Evolutionary conservation across 2,329 filamentous ascomycete genomes (phyloP).

Genomic region (Zarea fungicola): DNA sequence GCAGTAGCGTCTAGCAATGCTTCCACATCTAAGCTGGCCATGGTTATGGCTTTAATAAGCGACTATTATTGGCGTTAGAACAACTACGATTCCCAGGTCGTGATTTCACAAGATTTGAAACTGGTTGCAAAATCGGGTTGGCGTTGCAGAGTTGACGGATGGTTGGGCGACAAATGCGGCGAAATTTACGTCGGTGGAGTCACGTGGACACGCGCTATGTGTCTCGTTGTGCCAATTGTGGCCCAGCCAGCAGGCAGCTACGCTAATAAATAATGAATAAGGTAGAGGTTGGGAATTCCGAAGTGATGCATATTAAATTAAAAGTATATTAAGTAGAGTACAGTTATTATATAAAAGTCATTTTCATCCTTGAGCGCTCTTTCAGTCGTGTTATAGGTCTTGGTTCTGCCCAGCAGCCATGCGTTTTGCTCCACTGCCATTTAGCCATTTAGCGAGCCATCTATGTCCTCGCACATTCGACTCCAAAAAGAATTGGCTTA

Average conservation of each 20-base stretch:
- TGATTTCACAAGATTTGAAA: not conserved
- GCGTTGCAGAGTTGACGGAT: not conserved
- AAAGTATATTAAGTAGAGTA: constrained; percentile 7
- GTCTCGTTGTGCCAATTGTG: not conserved
- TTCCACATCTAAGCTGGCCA: constrained; percentile 68
- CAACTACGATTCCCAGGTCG: not conserved
- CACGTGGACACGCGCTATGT: constrained; percentile 7
- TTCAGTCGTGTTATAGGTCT: constrained; percentile 1
- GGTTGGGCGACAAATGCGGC: constrained; percentile 1
- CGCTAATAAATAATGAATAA: not conserved
- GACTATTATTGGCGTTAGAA: not conserved
- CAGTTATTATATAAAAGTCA: constrained; percentile 4
- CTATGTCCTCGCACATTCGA: not conserved
- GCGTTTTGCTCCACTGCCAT: not conserved
- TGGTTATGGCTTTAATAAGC: constrained; percentile 24
- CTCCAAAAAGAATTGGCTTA: constrained; percentile 17
- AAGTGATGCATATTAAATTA: not conserved
- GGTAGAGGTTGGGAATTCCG: not conserved
- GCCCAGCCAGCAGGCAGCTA: not conserved
- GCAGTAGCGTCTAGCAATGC: constrained; percentile 84
- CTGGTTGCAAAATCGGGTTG: not conserved
- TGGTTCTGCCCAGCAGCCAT: constrained; percentile 9
- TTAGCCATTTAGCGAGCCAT: no score
- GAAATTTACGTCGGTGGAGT: not conserved
- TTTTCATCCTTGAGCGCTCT: constrained; percentile 4